Evolutionary conservation across 129 eudicot genomes (phyloP), one percentile per base, ranked within the genome.

Genomic region (Erigeron canadensis): DNA sequence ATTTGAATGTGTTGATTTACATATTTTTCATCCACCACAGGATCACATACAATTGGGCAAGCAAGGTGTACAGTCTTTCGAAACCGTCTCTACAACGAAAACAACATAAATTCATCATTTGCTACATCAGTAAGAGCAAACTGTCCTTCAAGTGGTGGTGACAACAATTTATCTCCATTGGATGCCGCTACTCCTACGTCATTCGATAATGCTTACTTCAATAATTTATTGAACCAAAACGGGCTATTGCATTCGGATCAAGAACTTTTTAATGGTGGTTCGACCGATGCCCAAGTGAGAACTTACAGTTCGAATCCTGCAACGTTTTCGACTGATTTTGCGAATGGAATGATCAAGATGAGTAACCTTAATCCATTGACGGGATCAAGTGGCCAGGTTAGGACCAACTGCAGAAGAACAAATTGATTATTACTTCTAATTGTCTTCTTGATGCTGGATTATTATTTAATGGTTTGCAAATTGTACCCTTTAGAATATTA

Each of bases 201-300:
- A 11, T 86, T 86, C n/a, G 82, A 82, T 69, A 86, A 65, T 46
- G 43, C 61, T 15, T 86, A 84, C 41, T 86, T 55, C 68, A 72
- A 19, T 8, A 75, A 83, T n/a, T 64, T 86, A 59, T 22, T 75
- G 63, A 77, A 16, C 59, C 75, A 58, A 67, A 79, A 76, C 16
- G 91, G 91, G 8, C 54, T 86, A 11, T 67, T 86, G 38, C 91
- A 84, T 71, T 86, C 91, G 1, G 91, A 86, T 66, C 88, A 83
- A 64, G 67, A 83, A 50, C 73, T 86, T 6, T 81, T 81, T 47
- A 83, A 69, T 34, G 84, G 83, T 10, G 85, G 85, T 63, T 63
- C 86, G 4, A 77, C 83, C 0, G 82, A 83, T 42, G 67, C 84
- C 5, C 75, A 61, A 60, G 88, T 86, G 10, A 58, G 71, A 47